Percentiles rank a stretch among this genome's conserved stretches.
Conservation (phyloP, 345 rosid species). For the Camelina hispida region DNA sequence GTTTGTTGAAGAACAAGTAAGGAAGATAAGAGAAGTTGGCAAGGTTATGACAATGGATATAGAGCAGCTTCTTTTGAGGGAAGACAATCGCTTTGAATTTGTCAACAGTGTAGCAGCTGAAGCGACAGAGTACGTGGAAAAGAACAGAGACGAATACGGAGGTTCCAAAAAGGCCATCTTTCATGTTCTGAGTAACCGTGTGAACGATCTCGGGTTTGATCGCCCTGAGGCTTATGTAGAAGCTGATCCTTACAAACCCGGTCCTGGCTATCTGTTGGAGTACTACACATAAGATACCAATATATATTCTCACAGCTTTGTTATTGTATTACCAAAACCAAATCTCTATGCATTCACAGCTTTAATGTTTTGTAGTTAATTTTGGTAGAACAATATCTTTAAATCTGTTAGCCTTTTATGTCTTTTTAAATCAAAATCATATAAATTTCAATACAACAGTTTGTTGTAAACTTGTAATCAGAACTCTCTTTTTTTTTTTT, state of each 20-base stretch:
- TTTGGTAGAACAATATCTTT: too few species aligned
- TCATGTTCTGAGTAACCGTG: slow-evolving; percentile 83
- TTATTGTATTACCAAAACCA: slow-evolving; percentile 22
- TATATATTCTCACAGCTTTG: slow-evolving; percentile 8
- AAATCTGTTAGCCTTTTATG: too few species aligned
- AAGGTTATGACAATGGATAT: slow-evolving; percentile 73
- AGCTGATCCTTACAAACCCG: slow-evolving; percentile 77
- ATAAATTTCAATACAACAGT: too few species aligned
- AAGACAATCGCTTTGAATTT: slow-evolving; percentile 76
- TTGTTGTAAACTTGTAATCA: too few species aligned
- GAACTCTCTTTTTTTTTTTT: too few species aligned
- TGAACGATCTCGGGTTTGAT: slow-evolving; percentile 76
- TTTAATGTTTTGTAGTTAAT: not conserved
- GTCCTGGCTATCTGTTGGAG: slow-evolving; percentile 69
- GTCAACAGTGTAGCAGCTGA: slow-evolving; percentile 86
- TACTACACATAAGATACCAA: slow-evolving; percentile 50
- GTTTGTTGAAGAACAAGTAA: slow-evolving; percentile 86
- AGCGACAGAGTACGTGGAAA: slow-evolving; percentile 76
- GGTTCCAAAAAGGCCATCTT: slow-evolving; percentile 80
- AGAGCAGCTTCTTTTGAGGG: slow-evolving; percentile 66
- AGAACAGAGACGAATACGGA: slow-evolving; percentile 77
- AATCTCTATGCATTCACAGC: not conserved
- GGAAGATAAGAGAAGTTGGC: slow-evolving; percentile 71
- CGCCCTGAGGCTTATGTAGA: slow-evolving; percentile 78
- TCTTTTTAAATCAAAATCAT: too few species aligned